Percentiles rank a stretch among this genome's conserved stretches.
phyloP scores from a whole-genome alignment of 352 stramenopile species.

The Phytophthora idaei region DNA sequence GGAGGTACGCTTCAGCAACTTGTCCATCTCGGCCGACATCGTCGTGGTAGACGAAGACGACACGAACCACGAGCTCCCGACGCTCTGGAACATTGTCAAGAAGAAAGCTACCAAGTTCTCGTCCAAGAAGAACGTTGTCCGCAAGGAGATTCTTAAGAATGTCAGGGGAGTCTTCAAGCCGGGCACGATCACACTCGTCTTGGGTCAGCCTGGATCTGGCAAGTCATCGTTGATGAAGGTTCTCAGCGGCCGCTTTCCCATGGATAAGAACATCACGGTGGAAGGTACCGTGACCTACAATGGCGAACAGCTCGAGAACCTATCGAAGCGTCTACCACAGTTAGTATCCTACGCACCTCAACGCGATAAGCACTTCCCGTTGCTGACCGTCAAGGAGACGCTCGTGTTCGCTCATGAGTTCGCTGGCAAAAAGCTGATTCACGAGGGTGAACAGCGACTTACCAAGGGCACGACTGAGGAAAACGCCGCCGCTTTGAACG shows the following conservation, averaged over 20 bases:
- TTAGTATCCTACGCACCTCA: constrained; percentile 46
- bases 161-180: constrained; percentile 53
- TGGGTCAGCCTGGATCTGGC: constrained; percentile 37
- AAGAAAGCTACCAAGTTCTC: constrained; percentile 20
- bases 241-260: constrained; percentile 4
- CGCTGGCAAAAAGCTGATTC: constrained; percentile 33
- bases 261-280: constrained; percentile 8
- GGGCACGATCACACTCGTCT: constrained; percentile 39
- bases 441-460: constrained; percentile 43
- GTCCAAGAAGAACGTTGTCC: constrained; percentile 43
- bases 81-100: constrained; percentile 48
- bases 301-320: constrained; percentile 23
- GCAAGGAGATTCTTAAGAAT: constrained; percentile 55
- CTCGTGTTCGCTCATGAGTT: constrained; percentile 75
- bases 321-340: constrained; percentile 40
- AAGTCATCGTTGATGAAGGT: constrained; percentile 12
- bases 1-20: constrained; percentile 42
- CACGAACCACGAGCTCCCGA: constrained; percentile 37
- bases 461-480: constrained; percentile 36
- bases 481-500: constrained; percentile 21
- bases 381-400: constrained; percentile 42
- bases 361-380: constrained; percentile 90
- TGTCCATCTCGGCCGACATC: constrained; percentile 34
- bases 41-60: constrained; percentile 31
- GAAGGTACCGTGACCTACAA: constrained; percentile 53